Evolutionary conservation across 2,329 filamentous ascomycete genomes (phyloP).

Genomic region (Fusarium protoensiforme): DNA sequence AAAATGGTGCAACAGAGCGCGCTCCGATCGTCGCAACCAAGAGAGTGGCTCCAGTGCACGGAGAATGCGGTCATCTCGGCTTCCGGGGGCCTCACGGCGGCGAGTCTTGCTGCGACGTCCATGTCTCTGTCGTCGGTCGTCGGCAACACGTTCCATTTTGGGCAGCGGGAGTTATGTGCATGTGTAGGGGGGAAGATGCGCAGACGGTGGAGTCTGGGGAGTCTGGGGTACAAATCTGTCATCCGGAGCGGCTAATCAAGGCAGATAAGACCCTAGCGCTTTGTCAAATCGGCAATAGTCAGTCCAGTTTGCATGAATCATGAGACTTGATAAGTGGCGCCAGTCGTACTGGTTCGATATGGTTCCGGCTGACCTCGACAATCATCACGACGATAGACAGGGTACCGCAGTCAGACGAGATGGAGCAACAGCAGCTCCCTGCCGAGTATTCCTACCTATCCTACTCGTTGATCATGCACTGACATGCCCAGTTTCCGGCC

Average conservation of each 20-base stretch:
- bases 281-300: not conserved
- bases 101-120: not conserved
- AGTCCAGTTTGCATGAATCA: not conserved
- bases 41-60: not conserved
- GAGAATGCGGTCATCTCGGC: not conserved
- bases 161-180: not conserved
- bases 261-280: not conserved
- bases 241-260: not conserved
- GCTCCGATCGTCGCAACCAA: not conserved
- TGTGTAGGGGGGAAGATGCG: not conserved
- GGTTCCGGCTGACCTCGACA: not conserved
- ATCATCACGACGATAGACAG: not conserved
- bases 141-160: slow-evolving; percentile 2
- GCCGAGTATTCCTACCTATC: not conserved
- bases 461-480: not conserved
- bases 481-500: not conserved
- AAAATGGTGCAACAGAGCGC: not conserved
- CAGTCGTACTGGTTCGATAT: not conserved
- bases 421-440: not conserved
- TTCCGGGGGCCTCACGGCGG: not conserved
- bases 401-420: not conserved
- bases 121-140: not conserved
- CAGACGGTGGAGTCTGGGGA: not conserved
- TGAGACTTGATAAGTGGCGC: not conserved
- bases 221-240: not conserved